phyloP scores from a whole-genome alignment of 129 eudicot species.

The Flaveria ramosissima region DNA sequence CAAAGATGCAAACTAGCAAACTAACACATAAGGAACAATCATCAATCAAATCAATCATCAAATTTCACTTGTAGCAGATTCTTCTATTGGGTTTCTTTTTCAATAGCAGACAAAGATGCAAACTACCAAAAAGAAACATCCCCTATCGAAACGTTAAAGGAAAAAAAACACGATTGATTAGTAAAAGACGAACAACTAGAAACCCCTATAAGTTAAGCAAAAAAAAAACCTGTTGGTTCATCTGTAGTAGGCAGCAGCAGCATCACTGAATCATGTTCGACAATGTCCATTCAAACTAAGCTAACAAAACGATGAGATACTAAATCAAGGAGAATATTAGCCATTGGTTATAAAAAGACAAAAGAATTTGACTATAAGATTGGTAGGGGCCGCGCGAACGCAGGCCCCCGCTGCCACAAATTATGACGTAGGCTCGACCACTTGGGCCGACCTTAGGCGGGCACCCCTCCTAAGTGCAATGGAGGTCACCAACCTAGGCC shows the following conservation, averaged over 20 bases:
- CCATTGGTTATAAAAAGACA: too few species aligned
- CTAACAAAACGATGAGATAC: rapidly evolving
- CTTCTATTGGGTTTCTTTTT: not conserved
- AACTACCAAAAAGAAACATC: not conserved
- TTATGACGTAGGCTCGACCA: constrained; percentile 60
- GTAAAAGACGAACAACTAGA: not conserved
- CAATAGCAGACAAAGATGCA: not conserved
- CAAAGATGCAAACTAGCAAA: too few species aligned
- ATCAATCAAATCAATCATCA: too few species aligned
- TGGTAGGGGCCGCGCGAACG: constrained; percentile 49
- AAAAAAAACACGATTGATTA: too few species aligned
- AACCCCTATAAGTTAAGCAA: not conserved
- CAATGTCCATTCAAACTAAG: not conserved
- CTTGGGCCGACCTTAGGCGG: constrained; percentile 58
- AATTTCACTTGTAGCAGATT: not conserved
- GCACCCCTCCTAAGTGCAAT: constrained; percentile 44
- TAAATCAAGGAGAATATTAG: too few species aligned
- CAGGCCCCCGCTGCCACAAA: constrained; percentile 55
- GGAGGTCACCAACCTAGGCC: constrained; percentile 51
- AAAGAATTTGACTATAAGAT: not conserved
- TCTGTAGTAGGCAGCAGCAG: not conserved
- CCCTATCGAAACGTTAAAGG: not conserved
- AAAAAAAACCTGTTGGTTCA: not conserved
- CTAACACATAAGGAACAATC: too few species aligned
- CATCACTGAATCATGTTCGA: too few species aligned